These are phyloP conservation scores for Candida suzukii DNA, from an alignment of 805 yeast genomes.

Conservation along the genomic window DNA sequence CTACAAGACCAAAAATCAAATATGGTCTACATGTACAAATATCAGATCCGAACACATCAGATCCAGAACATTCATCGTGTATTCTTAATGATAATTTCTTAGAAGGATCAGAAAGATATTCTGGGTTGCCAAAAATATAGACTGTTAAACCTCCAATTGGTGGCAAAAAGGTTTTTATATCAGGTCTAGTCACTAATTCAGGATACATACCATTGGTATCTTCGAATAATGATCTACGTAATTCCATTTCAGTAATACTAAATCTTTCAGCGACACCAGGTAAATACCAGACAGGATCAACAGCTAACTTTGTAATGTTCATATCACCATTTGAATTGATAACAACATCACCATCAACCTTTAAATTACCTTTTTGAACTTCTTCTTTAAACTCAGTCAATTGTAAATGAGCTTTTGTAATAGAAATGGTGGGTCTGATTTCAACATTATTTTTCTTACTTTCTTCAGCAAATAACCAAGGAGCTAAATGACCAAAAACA, in stretches of 20 bases:
- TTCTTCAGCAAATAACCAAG: slow-evolving; percentile 45
- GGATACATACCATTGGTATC: slow-evolving; percentile 71
- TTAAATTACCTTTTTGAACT: slow-evolving; percentile 43
- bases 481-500: slow-evolving; percentile 62
- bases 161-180: slow-evolving; percentile 57
- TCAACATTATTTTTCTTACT: slow-evolving; percentile 42
- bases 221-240: slow-evolving; percentile 55
- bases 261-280: slow-evolving; percentile 65
- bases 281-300: slow-evolving; percentile 65
- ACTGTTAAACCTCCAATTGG: slow-evolving; percentile 67
- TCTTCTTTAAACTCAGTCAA: slow-evolving; percentile 51
- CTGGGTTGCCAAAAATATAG: slow-evolving; percentile 59
- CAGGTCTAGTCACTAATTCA: slow-evolving; percentile 61
- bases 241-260: slow-evolving; percentile 45
- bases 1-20: slow-evolving; percentile 57
- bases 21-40: slow-evolving; percentile 69
- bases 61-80: slow-evolving; percentile 67
- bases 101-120: slow-evolving; percentile 41
- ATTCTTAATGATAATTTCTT: slow-evolving; percentile 50
- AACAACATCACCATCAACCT: slow-evolving; percentile 56
- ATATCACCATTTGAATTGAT: slow-evolving; percentile 54
- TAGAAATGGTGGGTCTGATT: slow-evolving; percentile 57
- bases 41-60: slow-evolving; percentile 63
- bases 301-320: slow-evolving; percentile 57
- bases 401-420: slow-evolving; percentile 61